Base-by-base conservation (phyloP, 2,329 filamentous ascomycete species). In the Chaetomiaceae sp. region DNA sequence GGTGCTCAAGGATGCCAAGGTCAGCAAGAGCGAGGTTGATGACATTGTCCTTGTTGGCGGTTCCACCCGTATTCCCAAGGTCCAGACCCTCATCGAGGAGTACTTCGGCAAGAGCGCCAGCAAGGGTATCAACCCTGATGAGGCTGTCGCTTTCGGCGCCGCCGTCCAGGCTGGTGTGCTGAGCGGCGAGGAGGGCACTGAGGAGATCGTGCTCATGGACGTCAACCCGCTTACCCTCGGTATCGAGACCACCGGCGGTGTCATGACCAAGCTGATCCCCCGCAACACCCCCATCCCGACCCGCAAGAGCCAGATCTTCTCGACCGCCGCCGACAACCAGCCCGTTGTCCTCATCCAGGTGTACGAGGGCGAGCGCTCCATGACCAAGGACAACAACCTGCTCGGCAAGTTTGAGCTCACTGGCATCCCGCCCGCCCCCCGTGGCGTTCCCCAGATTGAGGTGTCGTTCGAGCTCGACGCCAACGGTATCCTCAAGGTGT, bases 51-150 rank as follows among this genome's bases (percentile, higher is more conserved):
- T 99, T 46, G 92, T 99, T 59, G 94, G 94, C 84, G 94, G 94
- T 74, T 97, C 94, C 58, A 97, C 94, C 62, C 91, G 94, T 88
- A 99, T 99, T 65, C 92, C 94, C 71, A 97, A 96, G 87, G 90
- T 99, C 62, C 88, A 94, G 78, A 72, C 82, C 65, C 85, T 97
- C 71, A 88, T 99, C 62, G 91, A 97, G 81, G 91, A 96, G 75
- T 97, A 83, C 83, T 97, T 97, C 73, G 87, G 91, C 73, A 97
- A 96, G 89, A 91, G 92, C 81, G 91, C 90, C 65, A 91, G 87
- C 81, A 96, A 96, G 87, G 90, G 90, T 74, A 95, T 99, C 72
- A 97, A 99, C 83, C 94, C 94, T 64, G 94, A 99, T 69, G 94
- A 99, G 81, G 94, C 94, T 76, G 94, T 99, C 63, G 92, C 94